Evolutionary conservation across 306 rosid species (phyloP).

Genomic region (Fragaria ananassa): DNA sequence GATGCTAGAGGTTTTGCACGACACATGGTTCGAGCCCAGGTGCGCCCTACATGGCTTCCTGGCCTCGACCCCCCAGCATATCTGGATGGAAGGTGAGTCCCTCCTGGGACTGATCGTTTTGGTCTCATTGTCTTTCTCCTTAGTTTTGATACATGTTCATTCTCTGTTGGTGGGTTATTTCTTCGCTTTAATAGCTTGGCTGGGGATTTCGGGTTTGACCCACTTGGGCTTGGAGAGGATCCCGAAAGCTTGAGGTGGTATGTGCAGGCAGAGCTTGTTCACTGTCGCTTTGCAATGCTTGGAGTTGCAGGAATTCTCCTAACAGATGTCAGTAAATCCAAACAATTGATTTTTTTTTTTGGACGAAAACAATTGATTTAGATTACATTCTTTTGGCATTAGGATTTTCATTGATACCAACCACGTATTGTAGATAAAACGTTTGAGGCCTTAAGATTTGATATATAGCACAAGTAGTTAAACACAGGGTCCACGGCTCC

Average conservation of each 20-base stretch:
- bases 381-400: background rate
- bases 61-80: constrained; percentile 88
- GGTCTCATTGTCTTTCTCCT: background rate
- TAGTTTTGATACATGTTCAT: background rate
- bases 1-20: constrained; percentile 22
- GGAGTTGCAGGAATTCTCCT: constrained; percentile 86
- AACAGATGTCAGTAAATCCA: constrained; percentile 62
- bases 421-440: constrained; percentile 17
- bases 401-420: background rate
- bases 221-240: constrained; percentile 93
- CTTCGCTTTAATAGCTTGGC: constrained; percentile 44
- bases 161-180: background rate
- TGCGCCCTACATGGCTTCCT: constrained; percentile 90
- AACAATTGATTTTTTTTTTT: background rate
- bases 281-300: constrained; percentile 89
- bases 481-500: background rate
- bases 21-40: constrained; percentile 42
- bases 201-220: constrained; percentile 95
- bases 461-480: background rate
- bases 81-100: constrained; percentile 78
- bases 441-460: background rate
- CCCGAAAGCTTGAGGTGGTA: constrained; percentile 86
- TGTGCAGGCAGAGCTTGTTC: constrained; percentile 93
- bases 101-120: background rate
- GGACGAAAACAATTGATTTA: background rate